Base-by-base conservation (phyloP, 371 early-diverging fungal species). In the Rhizomucor miehei region DNA sequence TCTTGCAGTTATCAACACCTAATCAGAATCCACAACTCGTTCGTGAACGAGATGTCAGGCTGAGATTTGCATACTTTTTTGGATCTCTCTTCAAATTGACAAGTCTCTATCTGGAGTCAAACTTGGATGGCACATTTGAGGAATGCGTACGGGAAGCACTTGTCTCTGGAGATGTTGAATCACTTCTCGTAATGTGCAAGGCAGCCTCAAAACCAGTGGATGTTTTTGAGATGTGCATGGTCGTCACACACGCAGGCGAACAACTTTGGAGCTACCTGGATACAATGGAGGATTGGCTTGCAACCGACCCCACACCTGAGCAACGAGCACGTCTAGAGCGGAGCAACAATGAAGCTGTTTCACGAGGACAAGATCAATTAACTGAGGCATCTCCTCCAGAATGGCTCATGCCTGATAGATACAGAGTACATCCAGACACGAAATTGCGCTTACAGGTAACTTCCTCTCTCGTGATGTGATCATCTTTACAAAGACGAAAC, bases 321-420 rank as follows among this genome's bases (percentile, higher is more conserved):
- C 73, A 70, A 55, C 52, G 56, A 24, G 56, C 63, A 9, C 25
- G 73, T 17, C 47, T 64, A 52, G 41, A 13, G 14, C 55, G 23
- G 19, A 19, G 25, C 29, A 11, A 47, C 5, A 25, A 36, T 35
- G 2, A 25, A 56, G 13, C 54, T 41, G 24, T 45, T 51, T 21
- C 51, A 40, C 6, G 45, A 65, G 20, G 17, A 19, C 29, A 51
- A 29, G 48, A 38, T 23, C 54, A 55, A 37, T 29, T 5, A 3
- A 34, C 25, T 16, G 24, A 58, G 25, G 43, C 34, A 19, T 43
- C 58, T 11, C 66, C 70, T 41, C 75, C 79, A 25, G 79, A 75
- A 40, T 79, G 79, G 73, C 48, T 79, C 4, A 52, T 75, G 52
- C 75, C 75, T 3, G 66, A 70, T 49, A 49, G 79, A 21, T 79